These are phyloP conservation scores for Primulina eburnea DNA, from an alignment of 257 asterid species.

Conservation along the genomic window DNA sequence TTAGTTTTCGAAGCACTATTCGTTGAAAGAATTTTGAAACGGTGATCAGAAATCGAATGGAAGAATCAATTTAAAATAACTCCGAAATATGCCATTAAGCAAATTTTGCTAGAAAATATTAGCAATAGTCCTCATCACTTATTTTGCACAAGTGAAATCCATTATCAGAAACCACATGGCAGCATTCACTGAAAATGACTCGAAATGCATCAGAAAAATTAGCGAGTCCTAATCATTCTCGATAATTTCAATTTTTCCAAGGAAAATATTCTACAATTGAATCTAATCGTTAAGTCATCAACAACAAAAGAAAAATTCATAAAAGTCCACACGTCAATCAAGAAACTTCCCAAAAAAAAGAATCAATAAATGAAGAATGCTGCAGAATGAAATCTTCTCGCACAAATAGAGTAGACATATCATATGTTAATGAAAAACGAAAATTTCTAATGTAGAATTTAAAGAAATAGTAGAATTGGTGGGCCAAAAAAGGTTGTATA, in stretches of 20 bases:
- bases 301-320: neutral
- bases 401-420: constrained; percentile 6
- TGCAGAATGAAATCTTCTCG: neutral
- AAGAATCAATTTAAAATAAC: neutral
- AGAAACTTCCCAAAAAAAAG: neutral
- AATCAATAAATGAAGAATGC: constrained; percentile 9
- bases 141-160: neutral
- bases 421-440: neutral
- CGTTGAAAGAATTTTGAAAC: neutral
- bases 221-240: neutral
- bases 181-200: neutral
- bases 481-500: neutral
- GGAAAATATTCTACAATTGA: neutral
- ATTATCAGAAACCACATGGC: neutral
- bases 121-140: neutral
- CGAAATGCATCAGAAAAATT: neutral
- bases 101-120: no score
- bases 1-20: neutral
- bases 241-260: neutral
- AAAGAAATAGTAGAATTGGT: neutral
- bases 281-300: neutral
- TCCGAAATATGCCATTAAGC: neutral
- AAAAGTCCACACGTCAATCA: neutral
- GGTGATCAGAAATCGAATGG: neutral
- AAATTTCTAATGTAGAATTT: neutral